Evolutionary conservation across 352 stramenopile species (phyloP).

Genomic region (Globisporangium mamillatum): DNA sequence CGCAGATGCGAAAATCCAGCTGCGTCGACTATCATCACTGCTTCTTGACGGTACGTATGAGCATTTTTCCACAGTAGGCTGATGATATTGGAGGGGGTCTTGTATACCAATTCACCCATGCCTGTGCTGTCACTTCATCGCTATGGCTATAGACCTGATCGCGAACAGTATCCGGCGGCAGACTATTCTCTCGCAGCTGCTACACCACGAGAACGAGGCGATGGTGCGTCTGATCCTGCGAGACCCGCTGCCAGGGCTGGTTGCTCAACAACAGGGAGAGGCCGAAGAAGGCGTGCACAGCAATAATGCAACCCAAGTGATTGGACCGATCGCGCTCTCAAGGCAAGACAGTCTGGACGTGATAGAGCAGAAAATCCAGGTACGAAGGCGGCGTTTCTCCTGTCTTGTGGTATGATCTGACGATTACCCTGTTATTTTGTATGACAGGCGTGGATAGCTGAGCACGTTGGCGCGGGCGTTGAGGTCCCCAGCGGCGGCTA

Average conservation of each 20-base stretch:
- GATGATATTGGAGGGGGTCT: background rate
- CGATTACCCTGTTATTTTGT: background rate
- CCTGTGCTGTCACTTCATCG: background rate
- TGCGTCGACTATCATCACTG: constrained; percentile 28
- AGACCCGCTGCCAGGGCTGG: constrained; percentile 29
- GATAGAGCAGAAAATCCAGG: constrained; percentile 62
- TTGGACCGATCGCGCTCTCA: constrained; percentile 48
- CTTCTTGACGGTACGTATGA: constrained; percentile 46
- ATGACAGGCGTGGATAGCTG: constrained; percentile 38
- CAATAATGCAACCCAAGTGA: constrained; percentile 24
- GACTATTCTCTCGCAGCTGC: constrained; percentile 39
- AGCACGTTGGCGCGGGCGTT: constrained; percentile 34
- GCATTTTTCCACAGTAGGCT: background rate
- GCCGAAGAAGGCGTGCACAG: constrained; percentile 1
- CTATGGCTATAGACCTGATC: constrained; percentile 36
- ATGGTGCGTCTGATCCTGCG: constrained; percentile 48
- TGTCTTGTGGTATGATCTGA: background rate
- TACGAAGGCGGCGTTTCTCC: constrained; percentile 12
- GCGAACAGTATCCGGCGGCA: constrained; percentile 40
- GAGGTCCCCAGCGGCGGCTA: constrained; percentile 36
- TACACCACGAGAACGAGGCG: constrained; percentile 41
- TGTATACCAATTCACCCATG: background rate
- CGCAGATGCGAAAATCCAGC: constrained; percentile 39
- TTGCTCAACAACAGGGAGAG: constrained; percentile 11
- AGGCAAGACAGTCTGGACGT: constrained; percentile 45